Base-by-base conservation (phyloP, 371 early-diverging fungal genomes). In the Encephalitozoon hellem region DNA sequence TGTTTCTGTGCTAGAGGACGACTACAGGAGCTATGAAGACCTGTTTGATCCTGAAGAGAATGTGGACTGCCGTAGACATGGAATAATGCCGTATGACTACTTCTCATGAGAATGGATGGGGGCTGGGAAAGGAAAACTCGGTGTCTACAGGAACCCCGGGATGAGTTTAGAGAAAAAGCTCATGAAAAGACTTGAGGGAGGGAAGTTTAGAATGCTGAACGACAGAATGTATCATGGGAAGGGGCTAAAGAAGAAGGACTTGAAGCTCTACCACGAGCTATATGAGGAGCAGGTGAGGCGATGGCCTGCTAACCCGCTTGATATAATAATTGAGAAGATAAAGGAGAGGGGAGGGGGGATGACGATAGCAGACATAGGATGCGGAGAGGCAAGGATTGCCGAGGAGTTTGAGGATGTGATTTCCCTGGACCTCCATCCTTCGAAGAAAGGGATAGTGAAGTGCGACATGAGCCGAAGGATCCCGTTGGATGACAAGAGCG, bases 251-350 rank as follows among this genome's bases (percentile, higher is more conserved):
- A 64, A 76, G 18, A 74, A 80, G 42, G 73, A 81, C 34, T 70
- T 79, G 38, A 45, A 66, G 23, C 70, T 90, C 87, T 98, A 98
- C 81, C 96, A 96, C 81, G 88, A 89, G 81, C 96, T 95, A 0
- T 98, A 96, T 88, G 87, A 91, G 2, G 86, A 89, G 12, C 97
- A 96, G 85, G 93, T 92, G 6, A 88, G 90, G 72, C 87, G 88
- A 41, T 98, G 99, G 99, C 97, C 97, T 0, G 87, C 85, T 30
- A 95, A 98, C 82, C 99, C 99, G 0, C 89, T 95, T 0, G 92
- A 94, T 83, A 81, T 89, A 1, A 88, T 94, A 77, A 89, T 94
- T 63, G 80, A 86, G 1, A 87, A 90, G 53, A 83, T 95, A 9
- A 59, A 68, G 39, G 66, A 71, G 55, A 52, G 18, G 18, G 75